Percentiles rank a stretch among this genome's conserved stretches.
phyloP scores from a whole-genome alignment of 306 rosid genomes.

The Pachyrhizus erosus region DNA sequence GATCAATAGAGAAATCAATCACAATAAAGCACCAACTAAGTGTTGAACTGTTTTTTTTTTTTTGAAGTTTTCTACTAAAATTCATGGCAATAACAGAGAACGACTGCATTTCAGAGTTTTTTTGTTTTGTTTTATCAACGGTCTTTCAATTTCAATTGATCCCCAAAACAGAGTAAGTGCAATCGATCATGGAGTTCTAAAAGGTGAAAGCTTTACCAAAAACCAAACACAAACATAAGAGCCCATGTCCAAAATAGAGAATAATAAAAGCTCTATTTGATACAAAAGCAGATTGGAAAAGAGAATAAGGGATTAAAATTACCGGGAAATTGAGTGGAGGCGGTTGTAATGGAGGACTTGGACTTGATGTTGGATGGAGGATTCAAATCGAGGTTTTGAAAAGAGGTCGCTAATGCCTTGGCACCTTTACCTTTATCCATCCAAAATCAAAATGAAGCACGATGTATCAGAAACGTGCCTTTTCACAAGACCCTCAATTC shows the following conservation, averaged over 20 bases:
- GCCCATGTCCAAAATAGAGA: background rate
- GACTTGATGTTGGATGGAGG: slow-evolving; percentile 50
- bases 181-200: slow-evolving; percentile 5
- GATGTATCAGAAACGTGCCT: background rate
- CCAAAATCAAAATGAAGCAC: slow-evolving; percentile 41
- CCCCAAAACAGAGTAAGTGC: slow-evolving; percentile 7
- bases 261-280: background rate
- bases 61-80: background rate
- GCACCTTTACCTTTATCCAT: slow-evolving; percentile 70
- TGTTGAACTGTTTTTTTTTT: no score
- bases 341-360: slow-evolving; percentile 36
- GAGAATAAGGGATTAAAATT: background rate
- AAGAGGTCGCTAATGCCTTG: slow-evolving; percentile 45
- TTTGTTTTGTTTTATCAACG: background rate
- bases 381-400: slow-evolving; percentile 66
- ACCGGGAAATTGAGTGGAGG: slow-evolving; percentile 51
- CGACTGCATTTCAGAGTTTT: background rate
- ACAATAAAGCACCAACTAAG: slow-evolving; percentile 7
- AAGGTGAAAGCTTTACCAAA: background rate
- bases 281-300: background rate
- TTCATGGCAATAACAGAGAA: background rate
- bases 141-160: background rate
- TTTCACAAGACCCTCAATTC: slow-evolving; percentile 8
- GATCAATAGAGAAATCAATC: slow-evolving; percentile 2
- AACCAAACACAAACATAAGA: background rate